Evolutionary conservation across 139 green algal genomes (phyloP).

Genomic region (Volvox africanus): DNA sequence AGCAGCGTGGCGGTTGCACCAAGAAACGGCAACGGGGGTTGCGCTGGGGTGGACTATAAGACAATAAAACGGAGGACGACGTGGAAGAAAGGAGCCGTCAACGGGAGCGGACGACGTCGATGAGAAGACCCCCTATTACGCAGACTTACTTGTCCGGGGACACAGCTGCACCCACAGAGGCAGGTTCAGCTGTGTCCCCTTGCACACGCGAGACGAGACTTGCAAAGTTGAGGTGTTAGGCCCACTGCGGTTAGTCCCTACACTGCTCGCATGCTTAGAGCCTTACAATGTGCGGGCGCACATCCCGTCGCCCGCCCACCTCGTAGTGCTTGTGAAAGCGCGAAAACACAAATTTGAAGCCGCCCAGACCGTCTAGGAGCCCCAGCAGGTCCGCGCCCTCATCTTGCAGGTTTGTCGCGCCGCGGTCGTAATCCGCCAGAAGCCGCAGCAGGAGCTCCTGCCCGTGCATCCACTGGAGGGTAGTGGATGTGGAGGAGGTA

Average conservation of each 20-base stretch:
- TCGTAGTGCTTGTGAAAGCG: conserved; percentile 73
- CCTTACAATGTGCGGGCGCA: too few species aligned
- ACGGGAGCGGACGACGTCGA: too few species aligned
- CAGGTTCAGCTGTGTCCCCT: not conserved
- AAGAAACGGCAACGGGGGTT: not conserved
- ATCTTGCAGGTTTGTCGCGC: not conserved
- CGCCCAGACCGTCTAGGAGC: conserved; percentile 63
- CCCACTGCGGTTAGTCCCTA: too few species aligned
- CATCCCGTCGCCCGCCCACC: not conserved
- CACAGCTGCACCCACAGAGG: too few species aligned
- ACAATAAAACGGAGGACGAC: too few species aligned
- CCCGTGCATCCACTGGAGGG: not conserved
- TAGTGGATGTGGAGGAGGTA: not conserved
- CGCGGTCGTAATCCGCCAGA: conserved; percentile 56
- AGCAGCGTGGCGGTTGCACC: not conserved
- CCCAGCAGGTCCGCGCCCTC: conserved; percentile 24
- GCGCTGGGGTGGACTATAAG: not conserved
- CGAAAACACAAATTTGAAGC: conserved; percentile 54
- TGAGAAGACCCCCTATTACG: too few species aligned
- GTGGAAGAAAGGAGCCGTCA: too few species aligned
- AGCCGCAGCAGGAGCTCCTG: conserved; percentile 47
- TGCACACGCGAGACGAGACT: not conserved
- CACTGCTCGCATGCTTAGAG: too few species aligned
- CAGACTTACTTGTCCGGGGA: not conserved
- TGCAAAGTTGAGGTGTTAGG: too few species aligned